phyloP scores from a whole-genome alignment of 768 basidiomycete species.

The Tulasnella sp. region DNA sequence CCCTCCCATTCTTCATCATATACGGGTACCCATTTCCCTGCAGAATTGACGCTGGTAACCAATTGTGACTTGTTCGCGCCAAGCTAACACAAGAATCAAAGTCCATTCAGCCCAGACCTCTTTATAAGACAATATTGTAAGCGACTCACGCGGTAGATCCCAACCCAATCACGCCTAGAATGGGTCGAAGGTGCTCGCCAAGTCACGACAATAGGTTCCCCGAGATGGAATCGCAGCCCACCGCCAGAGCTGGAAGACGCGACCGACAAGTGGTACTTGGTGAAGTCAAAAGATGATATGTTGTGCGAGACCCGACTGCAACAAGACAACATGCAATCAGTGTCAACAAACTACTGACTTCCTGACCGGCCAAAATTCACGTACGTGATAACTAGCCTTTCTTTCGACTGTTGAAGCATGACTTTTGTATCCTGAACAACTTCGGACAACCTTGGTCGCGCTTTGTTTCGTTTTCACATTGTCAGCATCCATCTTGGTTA shows the following conservation, averaged over 20 bases:
- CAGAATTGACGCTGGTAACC: conserved; percentile 73
- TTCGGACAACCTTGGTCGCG: conserved; percentile 77
- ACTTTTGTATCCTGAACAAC: conserved; percentile 91
- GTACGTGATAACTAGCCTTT: conserved; percentile 85
- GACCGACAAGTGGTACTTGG: conserved; percentile 64
- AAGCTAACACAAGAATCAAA: conserved; percentile 37
- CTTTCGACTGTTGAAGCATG: conserved; percentile 80
- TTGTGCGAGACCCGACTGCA: conserved; percentile 69
- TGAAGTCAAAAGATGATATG: conserved; percentile 64
- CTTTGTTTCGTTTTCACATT: conserved; percentile 31
- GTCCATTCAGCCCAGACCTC: not conserved
- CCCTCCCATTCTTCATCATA: conserved; percentile 92
- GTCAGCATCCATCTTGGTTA: not conserved
- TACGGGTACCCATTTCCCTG: conserved; percentile 90
- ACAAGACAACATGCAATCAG: not conserved
- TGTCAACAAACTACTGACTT: not conserved
- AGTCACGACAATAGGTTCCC: conserved; percentile 74
- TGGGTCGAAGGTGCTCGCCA: conserved; percentile 85
- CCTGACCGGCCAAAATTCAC: conserved; percentile 25
- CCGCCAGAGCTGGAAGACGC: conserved; percentile 45
- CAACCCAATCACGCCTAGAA: conserved; percentile 93
- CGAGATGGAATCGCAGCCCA: conserved; percentile 65
- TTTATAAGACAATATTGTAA: not conserved
- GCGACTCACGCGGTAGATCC: conserved; percentile 62
- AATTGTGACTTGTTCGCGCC: conserved; percentile 77